Conservation (phyloP, 305 asterid species). For the Solanum chacoense region DNA sequence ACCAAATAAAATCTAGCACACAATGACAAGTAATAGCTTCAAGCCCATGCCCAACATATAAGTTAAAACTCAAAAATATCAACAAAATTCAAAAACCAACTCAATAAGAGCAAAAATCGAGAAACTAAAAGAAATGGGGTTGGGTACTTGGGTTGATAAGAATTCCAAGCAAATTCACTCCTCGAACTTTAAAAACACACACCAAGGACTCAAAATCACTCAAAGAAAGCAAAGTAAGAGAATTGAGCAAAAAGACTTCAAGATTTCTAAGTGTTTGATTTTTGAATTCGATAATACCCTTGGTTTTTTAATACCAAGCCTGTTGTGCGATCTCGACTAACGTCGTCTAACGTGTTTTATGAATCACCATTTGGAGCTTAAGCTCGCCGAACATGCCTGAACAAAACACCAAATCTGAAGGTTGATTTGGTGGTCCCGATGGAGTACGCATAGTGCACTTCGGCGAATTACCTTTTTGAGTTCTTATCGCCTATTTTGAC, state of each 20-base stretch:
- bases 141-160: neutral
- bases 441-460: neutral
- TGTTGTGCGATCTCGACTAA: neutral
- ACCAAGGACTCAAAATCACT: neutral
- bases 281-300: neutral
- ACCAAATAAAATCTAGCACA: no score
- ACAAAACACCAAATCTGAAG: neutral
- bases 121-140: no score
- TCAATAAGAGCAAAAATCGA: no score
- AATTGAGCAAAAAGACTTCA: neutral
- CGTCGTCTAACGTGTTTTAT: no score
- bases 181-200: neutral
- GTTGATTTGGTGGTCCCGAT: neutral
- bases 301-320: neutral
- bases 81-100: no score
- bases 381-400: neutral
- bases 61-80: no score
- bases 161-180: neutral
- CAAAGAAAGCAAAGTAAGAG: neutral
- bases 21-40: no score
- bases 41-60: no score
- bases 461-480: neutral
- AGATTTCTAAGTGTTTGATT: neutral
- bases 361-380: neutral
- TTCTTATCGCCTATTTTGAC: neutral